Conservation (phyloP, 1,284 basidiomycete genomes). For the Leccinum pallidistipes region DNA sequence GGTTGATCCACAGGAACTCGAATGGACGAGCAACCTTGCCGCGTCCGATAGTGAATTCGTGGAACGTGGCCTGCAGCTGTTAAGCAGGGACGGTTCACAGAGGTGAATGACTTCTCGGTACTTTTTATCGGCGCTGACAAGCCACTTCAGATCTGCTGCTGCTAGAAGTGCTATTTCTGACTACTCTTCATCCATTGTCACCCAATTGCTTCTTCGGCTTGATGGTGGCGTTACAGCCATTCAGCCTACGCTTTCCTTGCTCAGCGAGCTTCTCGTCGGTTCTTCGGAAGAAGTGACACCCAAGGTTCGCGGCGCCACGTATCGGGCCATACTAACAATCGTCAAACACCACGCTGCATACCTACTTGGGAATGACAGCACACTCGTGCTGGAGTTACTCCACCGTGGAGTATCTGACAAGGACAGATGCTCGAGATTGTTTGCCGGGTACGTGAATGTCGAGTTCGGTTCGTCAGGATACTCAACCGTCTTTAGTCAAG, state of each 20-base stretch:
- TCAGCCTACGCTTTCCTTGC: slow-evolving; percentile 15
- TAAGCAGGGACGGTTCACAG: slow-evolving; percentile 41
- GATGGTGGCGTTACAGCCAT: slow-evolving; percentile 30
- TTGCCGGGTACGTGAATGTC: slow-evolving; percentile 57
- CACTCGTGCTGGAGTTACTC: slow-evolving; percentile 38
- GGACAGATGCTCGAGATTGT: slow-evolving; percentile 60
- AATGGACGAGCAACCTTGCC: slow-evolving; percentile 47
- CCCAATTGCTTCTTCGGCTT: slow-evolving; percentile 8
- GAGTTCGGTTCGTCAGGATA: background rate
- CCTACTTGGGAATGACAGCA: slow-evolving; percentile 36
- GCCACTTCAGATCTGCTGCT: slow-evolving; percentile 15
- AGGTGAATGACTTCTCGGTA: slow-evolving; percentile 33
- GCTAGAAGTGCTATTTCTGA: slow-evolving; percentile 26
- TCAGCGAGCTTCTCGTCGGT: slow-evolving; percentile 46
- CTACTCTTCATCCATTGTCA: slow-evolving; percentile 20
- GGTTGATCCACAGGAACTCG: slow-evolving; percentile 40
- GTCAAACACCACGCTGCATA: slow-evolving; percentile 49
- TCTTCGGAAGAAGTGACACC: slow-evolving; percentile 44
- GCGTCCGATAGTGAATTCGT: slow-evolving; percentile 38
- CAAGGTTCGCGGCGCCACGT: slow-evolving; percentile 47
- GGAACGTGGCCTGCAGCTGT: slow-evolving; percentile 38
- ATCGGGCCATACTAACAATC: slow-evolving; percentile 43
- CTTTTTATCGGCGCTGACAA: slow-evolving; percentile 12
- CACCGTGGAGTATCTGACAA: slow-evolving; percentile 50
- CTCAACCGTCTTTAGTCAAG: slow-evolving; percentile 40